phyloP scores from a whole-genome alignment of 2,329 filamentous ascomycete species.

The Chaetothyriales sp. region DNA sequence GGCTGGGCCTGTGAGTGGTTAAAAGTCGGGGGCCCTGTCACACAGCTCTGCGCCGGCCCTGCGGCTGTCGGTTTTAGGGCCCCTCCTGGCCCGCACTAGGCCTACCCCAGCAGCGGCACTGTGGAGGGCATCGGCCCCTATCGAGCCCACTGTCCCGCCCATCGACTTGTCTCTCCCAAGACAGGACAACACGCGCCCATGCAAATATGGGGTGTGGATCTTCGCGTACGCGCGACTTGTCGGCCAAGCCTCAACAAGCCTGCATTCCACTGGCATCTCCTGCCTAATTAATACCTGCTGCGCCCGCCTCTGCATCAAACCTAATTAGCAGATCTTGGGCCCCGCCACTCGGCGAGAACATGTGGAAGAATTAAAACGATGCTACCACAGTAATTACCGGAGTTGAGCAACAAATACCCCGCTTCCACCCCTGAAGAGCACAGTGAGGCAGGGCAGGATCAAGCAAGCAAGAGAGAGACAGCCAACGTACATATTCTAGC shows the following conservation, averaged over 20 bases:
- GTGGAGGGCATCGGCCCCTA: too few species aligned
- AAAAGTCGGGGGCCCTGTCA: background rate
- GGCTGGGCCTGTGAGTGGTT: background rate
- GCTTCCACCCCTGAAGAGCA: background rate
- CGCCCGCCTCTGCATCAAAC: background rate
- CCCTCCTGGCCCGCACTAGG: background rate
- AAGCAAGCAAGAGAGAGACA: too few species aligned
- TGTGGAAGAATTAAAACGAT: background rate
- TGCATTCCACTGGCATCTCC: background rate
- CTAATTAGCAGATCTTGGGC: background rate
- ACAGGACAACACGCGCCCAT: background rate
- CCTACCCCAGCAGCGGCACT: background rate
- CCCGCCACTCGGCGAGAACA: background rate
- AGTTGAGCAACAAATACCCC: too few species aligned
- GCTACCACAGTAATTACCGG: too few species aligned
- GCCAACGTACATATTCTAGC: background rate
- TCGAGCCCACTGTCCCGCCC: too few species aligned
- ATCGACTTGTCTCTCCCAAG: background rate
- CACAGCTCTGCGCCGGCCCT: background rate
- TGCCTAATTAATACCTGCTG: background rate
- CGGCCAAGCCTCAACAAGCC: too few species aligned
- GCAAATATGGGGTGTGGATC: background rate
- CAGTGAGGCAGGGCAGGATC: too few species aligned
- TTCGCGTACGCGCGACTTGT: background rate
- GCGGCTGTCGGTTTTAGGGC: background rate